Percentiles rank a stretch among this genome's conserved stretches.
Evolutionary conservation across 345 rosid species (phyloP).

Genomic region (Theobroma cacao): DNA sequence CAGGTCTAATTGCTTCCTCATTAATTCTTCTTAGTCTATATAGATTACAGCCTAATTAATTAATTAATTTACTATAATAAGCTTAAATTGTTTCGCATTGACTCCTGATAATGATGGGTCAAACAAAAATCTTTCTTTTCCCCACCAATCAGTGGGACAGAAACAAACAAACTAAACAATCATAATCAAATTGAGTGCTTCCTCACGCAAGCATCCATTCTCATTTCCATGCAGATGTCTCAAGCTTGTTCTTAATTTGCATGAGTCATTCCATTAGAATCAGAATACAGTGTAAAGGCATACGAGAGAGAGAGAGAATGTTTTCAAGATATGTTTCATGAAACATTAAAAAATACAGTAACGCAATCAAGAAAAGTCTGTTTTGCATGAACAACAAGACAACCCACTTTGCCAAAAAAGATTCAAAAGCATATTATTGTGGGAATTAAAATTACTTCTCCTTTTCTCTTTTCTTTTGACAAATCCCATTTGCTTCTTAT

Average conservation of each 20-base stretch:
- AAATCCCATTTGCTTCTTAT: conserved; percentile 6
- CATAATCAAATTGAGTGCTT: conserved; percentile 11
- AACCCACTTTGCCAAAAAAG: not conserved
- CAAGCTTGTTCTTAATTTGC: not conserved
- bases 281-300: not conserved
- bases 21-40: conserved; percentile 1
- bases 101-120: conserved; percentile 4
- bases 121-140: not conserved
- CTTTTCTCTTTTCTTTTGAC: conserved; percentile 1
- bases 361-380: not conserved
- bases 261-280: not conserved
- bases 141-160: not conserved
- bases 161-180: conserved; percentile 7
- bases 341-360: not conserved
- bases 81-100: not conserved
- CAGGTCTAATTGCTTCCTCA: not conserved
- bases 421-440: not conserved
- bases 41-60: not conserved
- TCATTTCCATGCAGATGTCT: not conserved
- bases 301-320: not conserved
- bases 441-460: not conserved
- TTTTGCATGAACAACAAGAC: conserved; percentile 8
- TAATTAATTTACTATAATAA: not conserved
- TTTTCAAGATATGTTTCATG: not conserved
- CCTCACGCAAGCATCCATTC: conserved; percentile 13